These are phyloP conservation scores for Tulasnella calospora DNA, from an alignment of 768 basidiomycete species.

Conservation along the genomic window DNA sequence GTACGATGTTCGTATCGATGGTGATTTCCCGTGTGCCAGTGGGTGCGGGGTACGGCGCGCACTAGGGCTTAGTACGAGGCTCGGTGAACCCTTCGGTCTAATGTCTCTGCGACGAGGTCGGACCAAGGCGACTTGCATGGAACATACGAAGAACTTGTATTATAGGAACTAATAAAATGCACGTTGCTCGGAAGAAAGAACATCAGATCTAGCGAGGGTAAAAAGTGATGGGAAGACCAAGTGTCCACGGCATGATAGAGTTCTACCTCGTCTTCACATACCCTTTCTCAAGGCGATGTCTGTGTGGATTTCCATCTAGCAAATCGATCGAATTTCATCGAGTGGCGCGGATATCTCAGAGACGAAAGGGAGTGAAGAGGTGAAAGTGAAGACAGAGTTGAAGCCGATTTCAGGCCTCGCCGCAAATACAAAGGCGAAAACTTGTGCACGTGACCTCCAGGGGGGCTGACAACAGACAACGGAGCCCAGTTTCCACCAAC, in stretches of 20 bases:
- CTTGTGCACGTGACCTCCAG: not conserved
- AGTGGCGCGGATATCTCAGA: not conserved
- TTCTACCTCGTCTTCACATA: not conserved
- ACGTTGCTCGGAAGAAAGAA: not conserved
- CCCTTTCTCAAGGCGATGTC: not conserved
- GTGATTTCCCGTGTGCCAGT: not conserved
- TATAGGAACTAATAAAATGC: not conserved
- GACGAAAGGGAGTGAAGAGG: conserved; percentile 6
- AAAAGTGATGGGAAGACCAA: conserved; percentile 2
- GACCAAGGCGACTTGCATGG: not conserved
- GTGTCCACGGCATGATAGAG: not conserved
- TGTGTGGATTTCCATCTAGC: not conserved
- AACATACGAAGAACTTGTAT: not conserved
- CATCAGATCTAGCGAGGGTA: not conserved
- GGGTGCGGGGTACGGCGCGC: not conserved
- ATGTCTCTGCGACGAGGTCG: not conserved
- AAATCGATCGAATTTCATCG: not conserved
- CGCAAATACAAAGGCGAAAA: not conserved
- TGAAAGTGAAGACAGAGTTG: not conserved
- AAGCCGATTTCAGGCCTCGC: not conserved
- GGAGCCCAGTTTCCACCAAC: not conserved
- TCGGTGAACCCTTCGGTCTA: conserved; percentile 1
- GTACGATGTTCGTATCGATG: not conserved
- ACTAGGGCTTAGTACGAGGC: not conserved
- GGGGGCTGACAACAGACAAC: not conserved